Percentiles rank a stretch among this genome's conserved stretches.
phyloP scores from a whole-genome alignment of 2,329 filamentous ascomycete species.

The Anisogramma anomala region DNA sequence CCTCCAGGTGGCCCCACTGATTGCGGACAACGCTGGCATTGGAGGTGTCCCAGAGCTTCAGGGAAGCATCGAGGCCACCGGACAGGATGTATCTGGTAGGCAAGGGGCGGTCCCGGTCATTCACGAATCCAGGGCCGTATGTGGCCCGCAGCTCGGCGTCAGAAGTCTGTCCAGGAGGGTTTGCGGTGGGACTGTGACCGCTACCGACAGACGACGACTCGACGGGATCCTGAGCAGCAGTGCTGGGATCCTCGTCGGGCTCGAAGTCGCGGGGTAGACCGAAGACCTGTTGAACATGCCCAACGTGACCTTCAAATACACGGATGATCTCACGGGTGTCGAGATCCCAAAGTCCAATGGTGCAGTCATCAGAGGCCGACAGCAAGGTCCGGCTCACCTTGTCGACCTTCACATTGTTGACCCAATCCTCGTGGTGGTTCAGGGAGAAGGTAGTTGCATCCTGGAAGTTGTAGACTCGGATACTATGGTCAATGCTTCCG shows the following conservation, averaged over 20 bases:
- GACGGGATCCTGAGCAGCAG: conserved; percentile 31
- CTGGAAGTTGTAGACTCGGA: conserved; percentile 88
- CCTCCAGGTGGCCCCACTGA: conserved; percentile 94
- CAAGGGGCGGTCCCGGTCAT: conserved; percentile 50
- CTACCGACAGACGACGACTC: conserved; percentile 44
- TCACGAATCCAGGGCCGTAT: conserved; percentile 52
- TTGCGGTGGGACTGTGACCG: conserved; percentile 33
- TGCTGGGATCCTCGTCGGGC: conserved; percentile 57
- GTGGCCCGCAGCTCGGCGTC: conserved; percentile 36
- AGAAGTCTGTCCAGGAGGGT: conserved; percentile 20
- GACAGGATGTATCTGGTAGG: conserved; percentile 90
- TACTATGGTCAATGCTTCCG: conserved; percentile 77
- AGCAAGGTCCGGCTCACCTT: conserved; percentile 71
- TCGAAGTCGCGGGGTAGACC: conserved; percentile 80
- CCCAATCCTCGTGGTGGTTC: conserved; percentile 83
- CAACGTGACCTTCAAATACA: conserved; percentile 78
- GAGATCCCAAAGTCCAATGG: conserved; percentile 84
- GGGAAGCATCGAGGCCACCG: conserved; percentile 79
- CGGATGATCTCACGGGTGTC: conserved; percentile 70
- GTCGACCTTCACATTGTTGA: conserved; percentile 90
- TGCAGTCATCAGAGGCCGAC: conserved; percentile 88
- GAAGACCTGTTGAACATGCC: conserved; percentile 86
- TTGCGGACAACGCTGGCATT: conserved; percentile 75
- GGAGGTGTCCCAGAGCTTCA: conserved; percentile 82
- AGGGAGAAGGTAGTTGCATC: conserved; percentile 71